Base-by-base conservation (phyloP, 2,329 filamentous ascomycete genomes). In the Colletotrichum orchidophilum region DNA sequence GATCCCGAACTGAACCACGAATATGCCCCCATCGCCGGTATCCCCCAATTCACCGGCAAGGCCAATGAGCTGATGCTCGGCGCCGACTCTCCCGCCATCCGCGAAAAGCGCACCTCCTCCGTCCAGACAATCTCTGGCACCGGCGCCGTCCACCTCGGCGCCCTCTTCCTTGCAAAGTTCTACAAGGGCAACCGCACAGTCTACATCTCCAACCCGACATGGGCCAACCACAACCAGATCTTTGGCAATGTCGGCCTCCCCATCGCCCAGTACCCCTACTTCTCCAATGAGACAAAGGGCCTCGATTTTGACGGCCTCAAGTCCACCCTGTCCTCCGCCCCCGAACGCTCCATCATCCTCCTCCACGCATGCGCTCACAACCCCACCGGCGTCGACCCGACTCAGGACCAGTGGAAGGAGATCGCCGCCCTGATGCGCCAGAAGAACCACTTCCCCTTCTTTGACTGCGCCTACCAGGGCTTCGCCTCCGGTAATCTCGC, bases 201-300 rank as follows among this genome's bases (percentile, higher is more conserved):
- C 83, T 98, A 97, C 88, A 87, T 98, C 82, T 97, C 95, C 78
- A 93, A 93, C 82, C 96, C 96, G 63, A 99, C 96, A 73, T 99
- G 96, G 96, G 95, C 93, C 76, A 99, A 99, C 86, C 96, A 99
- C 90, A 92, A 97, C 86, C 96, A 98, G 83, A 98, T 99, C 87
- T 97, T 99, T 86, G 90, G 87, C 83, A 98, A 98, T 80, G 95
- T 98, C 79, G 88, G 89, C 76, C 87, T 98, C 33, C 85, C 90
- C 39, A 90, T 94, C 77, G 92, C 92, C 76, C 90, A 90, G 75
- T 99, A 99, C 85, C 96, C 96, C 60, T 99, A 99, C 88, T 99
- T 97, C 86, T 92, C 91, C 81, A 91, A 94, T 81, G 81, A 93
- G 80, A 97, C 95, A 75, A 95, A 94, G 81, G 95, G 94, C 60